A percentile compares a stretch with the other conserved stretches of the same genome.
phyloP scores from a whole-genome alignment of 768 basidiomycete genomes.

The Suillus clintonianus region DNA sequence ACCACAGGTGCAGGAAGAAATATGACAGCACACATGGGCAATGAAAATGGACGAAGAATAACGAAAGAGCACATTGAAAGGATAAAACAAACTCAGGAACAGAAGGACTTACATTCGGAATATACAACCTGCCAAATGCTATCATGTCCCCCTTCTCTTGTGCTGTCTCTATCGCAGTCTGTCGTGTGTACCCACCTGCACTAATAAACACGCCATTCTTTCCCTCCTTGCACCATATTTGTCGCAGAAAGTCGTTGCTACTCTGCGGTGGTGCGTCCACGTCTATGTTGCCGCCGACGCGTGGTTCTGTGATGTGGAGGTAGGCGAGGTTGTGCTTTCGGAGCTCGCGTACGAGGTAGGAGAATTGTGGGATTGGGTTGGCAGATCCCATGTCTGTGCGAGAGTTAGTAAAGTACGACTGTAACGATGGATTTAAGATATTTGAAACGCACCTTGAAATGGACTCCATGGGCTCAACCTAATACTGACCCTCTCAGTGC shows the following conservation, averaged over 20 bases:
- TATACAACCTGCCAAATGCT: slow-evolving; percentile 9
- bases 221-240: slow-evolving; percentile 22
- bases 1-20: neutral
- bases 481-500: slow-evolving; percentile 43
- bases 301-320: slow-evolving; percentile 41
- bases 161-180: neutral
- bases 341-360: slow-evolving; percentile 31
- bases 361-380: slow-evolving; percentile 39
- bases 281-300: slow-evolving; percentile 14
- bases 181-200: slow-evolving; percentile 6
- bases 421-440: too few species aligned
- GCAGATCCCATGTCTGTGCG: slow-evolving; percentile 35
- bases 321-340: slow-evolving; percentile 38
- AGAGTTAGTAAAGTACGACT: neutral
- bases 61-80: neutral
- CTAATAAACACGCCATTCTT: slow-evolving; percentile 2
- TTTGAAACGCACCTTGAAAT: slow-evolving; percentile 28
- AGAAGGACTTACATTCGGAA: slow-evolving; percentile 3
- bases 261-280: slow-evolving; percentile 7
- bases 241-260: slow-evolving; percentile 27
- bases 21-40: neutral
- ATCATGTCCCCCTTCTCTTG: slow-evolving; percentile 6
- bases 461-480: slow-evolving; percentile 45
- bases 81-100: neutral
- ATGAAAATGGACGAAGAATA: neutral